Percentiles rank a stretch among this genome's conserved stretches.
Evolutionary conservation across 2,329 filamentous ascomycete species (phyloP).

Genomic region (Tolypocladium pustulatum): DNA sequence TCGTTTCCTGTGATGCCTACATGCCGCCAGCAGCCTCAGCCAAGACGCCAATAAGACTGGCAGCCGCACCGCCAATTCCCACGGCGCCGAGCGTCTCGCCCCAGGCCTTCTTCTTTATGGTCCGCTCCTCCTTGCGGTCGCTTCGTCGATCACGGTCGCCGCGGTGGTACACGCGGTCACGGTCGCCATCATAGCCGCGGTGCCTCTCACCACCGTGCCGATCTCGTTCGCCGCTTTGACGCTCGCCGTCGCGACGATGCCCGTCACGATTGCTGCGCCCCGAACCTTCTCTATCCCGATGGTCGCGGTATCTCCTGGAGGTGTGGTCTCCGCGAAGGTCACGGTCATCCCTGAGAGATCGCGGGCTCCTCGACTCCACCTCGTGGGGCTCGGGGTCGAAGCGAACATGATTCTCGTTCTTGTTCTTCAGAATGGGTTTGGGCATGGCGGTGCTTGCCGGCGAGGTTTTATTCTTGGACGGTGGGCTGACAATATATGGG

Average conservation of each 20-base stretch:
- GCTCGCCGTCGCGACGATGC: conserved; percentile 15
- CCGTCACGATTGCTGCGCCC: conserved; percentile 9
- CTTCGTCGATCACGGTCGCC: conserved; percentile 26
- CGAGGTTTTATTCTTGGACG: conserved; percentile 20
- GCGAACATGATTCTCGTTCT: conserved; percentile 44
- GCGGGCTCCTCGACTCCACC: conserved; percentile 21
- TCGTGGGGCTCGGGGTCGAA: conserved; percentile 40
- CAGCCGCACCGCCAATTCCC: conserved; percentile 50
- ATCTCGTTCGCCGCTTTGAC: conserved; percentile 17
- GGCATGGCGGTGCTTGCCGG: conserved; percentile 28
- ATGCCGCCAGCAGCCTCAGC: conserved; percentile 40
- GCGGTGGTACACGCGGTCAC: conserved; percentile 29
- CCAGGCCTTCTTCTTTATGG: conserved; percentile 33
- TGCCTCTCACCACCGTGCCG: conserved; percentile 9
- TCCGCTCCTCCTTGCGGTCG: conserved; percentile 25
- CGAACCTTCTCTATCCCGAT: conserved; percentile 14
- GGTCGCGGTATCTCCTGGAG: conserved; percentile 13
- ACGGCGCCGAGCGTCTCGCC: conserved; percentile 46
- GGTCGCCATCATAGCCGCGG: conserved; percentile 18
- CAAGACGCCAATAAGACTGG: conserved; percentile 45
- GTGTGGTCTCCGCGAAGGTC: conserved; percentile 12
- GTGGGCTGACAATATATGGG: conserved; percentile 26
- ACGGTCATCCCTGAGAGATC: conserved; percentile 20
- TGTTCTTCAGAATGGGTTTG: conserved; percentile 53
- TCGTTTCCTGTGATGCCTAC: neutral